phyloP scores from a whole-genome alignment of 345 rosid species.

The Aethionema arabicum region DNA sequence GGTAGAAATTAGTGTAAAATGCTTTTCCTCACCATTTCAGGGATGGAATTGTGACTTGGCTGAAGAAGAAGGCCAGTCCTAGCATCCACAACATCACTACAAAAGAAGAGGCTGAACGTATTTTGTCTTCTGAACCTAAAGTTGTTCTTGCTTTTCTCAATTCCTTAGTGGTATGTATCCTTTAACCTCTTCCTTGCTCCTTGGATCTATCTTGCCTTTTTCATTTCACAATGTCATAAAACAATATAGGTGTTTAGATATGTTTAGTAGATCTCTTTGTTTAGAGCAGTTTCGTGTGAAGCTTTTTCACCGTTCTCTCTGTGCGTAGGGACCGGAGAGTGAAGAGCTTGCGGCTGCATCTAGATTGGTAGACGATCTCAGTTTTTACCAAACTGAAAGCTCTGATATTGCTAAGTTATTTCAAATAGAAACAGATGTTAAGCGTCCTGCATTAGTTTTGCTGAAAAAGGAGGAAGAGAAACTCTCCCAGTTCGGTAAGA shows the following conservation, averaged over 20 bases:
- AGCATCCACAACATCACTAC: constrained; percentile 40
- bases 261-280: constrained; percentile 1
- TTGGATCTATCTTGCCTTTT: constrained; percentile 1
- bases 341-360: constrained; percentile 48
- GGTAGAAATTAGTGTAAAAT: not conserved
- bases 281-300: constrained; percentile 18
- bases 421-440: constrained; percentile 32
- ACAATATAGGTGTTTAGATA: constrained; percentile 4
- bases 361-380: constrained; percentile 40
- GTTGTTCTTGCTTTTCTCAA: constrained; percentile 45
- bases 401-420: constrained; percentile 46
- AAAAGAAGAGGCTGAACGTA: constrained; percentile 39
- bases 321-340: constrained; percentile 42
- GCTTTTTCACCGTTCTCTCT: constrained; percentile 20
- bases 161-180: constrained; percentile 44
- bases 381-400: constrained; percentile 46
- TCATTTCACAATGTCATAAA: not conserved
- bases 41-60: constrained; percentile 45
- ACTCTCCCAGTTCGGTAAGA: constrained; percentile 35
- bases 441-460: constrained; percentile 48
- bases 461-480: constrained; percentile 37
- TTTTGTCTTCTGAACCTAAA: constrained; percentile 34
- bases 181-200: constrained; percentile 4
- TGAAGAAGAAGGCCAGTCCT: constrained; percentile 41
- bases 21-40: constrained; percentile 26